Base-by-base conservation (phyloP, 2,329 filamentous ascomycete species). In the Aspergillus carbonarius region DNA sequence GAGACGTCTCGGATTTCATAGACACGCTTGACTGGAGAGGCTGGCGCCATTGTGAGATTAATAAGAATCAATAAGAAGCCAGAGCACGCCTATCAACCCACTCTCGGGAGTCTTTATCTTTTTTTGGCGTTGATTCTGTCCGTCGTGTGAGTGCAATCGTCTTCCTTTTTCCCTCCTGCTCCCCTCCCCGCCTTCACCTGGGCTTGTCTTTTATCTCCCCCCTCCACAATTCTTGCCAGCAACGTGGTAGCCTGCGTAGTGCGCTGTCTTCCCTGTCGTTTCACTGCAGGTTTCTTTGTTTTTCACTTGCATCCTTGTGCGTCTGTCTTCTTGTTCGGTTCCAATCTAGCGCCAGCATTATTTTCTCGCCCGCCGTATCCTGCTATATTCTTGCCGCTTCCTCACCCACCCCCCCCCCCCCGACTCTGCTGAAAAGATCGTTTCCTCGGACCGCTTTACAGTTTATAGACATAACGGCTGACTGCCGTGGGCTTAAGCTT, bases 161-260 rank as follows among this genome's bases (percentile, higher is more conserved):
- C 51, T 51, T 27, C 32, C 49, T 35, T 35, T 51, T 55, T 53
- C 30, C 53, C 49, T 49, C 46, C 40, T 47, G 53, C 37, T 52
- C 54, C 51, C 49, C 48, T 40, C 51, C 40, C 54, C 35, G 25
- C 58, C 46, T 44, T 58, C 55, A 48, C 55, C 48, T 54, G 51
- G 46, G 53, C 44, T 53, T 58, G 39, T 35, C 50, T 64, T 44
- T 54, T 55, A 48, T 55, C 47, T 20, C 12, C 25, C 55, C 47
- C 52, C 51, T 58, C 53, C 52, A 50, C 49, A 40, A 17, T 40
- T 25, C 56, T 54, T 60, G 60, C 56, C 57, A 55, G 50, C 48
- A 65, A 62, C 61, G 55, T 62, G 60, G 58, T 56, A 50, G 53
- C 51, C 63, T 39, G 56, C 49, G 50, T 58, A 64, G 49, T 57